These are phyloP conservation scores for Penicillium angulare DNA, from an alignment of 495 filamentous ascomycete genomes.

Conservation along the genomic window DNA sequence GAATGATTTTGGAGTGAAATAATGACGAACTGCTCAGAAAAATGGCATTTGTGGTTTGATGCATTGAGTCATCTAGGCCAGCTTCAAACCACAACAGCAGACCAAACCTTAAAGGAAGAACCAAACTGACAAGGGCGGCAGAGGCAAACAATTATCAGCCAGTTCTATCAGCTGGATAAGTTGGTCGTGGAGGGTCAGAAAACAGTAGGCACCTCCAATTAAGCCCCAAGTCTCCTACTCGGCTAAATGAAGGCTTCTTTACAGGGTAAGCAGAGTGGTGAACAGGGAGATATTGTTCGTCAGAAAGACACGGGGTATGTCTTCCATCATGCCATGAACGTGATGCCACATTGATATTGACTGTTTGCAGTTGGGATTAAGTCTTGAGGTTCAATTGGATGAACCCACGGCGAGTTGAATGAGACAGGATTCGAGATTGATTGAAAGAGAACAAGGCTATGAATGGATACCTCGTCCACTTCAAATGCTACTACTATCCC, in stretches of 20 bases:
- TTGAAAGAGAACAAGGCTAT: too few relatives aligned
- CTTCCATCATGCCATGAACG: not conserved
- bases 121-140: constrained; percentile 38
- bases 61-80: too few relatives aligned
- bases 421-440: too few relatives aligned
- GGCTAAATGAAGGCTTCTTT: constrained; percentile 1
- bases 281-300: constrained; percentile 66
- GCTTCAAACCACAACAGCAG: too few relatives aligned
- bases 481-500: too few relatives aligned
- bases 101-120: not conserved
- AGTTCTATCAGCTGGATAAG: constrained; percentile 89
- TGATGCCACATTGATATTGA: not conserved
- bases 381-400: too few relatives aligned
- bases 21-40: too few relatives aligned
- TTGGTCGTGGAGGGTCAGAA: constrained; percentile 91
- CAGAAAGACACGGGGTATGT: constrained; percentile 82
- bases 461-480: too few relatives aligned
- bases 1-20: not conserved
- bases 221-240: not conserved
- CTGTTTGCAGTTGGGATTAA: constrained; percentile 47
- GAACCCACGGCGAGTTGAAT: too few relatives aligned
- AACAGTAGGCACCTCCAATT: constrained; percentile 35
- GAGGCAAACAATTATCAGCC: constrained; percentile 92
- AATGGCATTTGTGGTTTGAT: too few relatives aligned
- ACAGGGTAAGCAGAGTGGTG: constrained; percentile 73